Base-by-base conservation (phyloP, 2,329 filamentous ascomycete genomes). In the Trichothecium sympodiale region DNA sequence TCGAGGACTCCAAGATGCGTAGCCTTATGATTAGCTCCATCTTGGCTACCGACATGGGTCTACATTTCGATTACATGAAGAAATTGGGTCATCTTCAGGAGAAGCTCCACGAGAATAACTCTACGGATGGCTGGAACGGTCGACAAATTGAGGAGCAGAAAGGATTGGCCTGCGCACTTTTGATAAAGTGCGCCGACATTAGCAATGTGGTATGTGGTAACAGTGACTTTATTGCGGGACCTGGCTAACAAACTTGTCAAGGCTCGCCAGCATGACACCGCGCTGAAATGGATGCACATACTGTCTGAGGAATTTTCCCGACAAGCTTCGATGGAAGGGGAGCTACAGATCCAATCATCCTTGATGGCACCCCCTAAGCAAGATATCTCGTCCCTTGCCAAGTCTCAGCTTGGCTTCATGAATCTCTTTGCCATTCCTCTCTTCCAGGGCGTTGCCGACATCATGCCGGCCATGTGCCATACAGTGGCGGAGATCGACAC, bases 151-250 rank as follows among this genome's bases (percentile, higher is more conserved):
- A 91, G 41, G 81, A 88, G 46, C 74, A 87, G 46, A 83, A 80
- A 46, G 77, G 83, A 8, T 61, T 96, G 32, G 67, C 82, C n/a
- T 96, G 91, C 59, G 87, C 87, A 12, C 64, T 98, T 38, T 64
- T 98, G 40, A 95, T 98, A 61, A 98, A 98, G 57, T 96, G 91
- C 54, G 91, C 91, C 28, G 91, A 98, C 57, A 96, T 98, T 52
- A 95, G 89, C 62, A 98, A 98, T 55, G 91, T 96, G 56, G 84
- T 89, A 71, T 57, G 83, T 80, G 12, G 4, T 15, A n/a, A n/a
- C n/a, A 7, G 3, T 23, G 17, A 7, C 17, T 36, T 29, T 25
- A 6, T 25, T 6, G 20, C 10, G 6, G 20, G n/a, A n/a, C n/a
- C 17, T 35, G 28, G 17, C 40, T 49, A 49, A 56, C 53, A 35